phyloP scores from a whole-genome alignment of 208 protist species.

The Trypanosoma brucei region DNA sequence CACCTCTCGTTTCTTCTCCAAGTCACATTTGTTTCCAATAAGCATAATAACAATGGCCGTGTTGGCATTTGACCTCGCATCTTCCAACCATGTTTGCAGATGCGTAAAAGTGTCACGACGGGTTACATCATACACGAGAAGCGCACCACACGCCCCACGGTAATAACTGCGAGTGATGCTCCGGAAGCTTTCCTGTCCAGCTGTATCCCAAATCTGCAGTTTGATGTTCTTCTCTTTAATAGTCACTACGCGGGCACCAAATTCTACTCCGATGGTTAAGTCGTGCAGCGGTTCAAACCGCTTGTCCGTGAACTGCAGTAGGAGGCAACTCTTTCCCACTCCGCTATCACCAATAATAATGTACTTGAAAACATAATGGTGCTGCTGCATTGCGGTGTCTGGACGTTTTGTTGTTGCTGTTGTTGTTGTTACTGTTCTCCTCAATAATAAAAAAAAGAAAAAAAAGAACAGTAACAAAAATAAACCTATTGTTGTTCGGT shows the following conservation, averaged over 20 bases:
- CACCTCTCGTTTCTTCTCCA: conserved; percentile 91
- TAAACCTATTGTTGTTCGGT: no score
- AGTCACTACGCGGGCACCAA: conserved; percentile 95
- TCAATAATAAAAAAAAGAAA: background rate
- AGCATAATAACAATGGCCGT: conserved; percentile 98
- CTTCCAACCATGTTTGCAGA: conserved; percentile 96
- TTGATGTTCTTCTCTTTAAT: conserved; percentile 97
- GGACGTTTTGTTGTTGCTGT: conserved; percentile 5
- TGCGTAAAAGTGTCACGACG: conserved; percentile 96
- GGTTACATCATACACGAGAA: conserved; percentile 99
- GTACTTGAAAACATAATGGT: conserved; percentile 95
- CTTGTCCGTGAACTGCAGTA: conserved; percentile 99
- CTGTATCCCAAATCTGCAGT: conserved; percentile 99
- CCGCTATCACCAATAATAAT: conserved; percentile 96
- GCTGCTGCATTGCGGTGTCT: conserved; percentile 33
- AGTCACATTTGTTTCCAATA: conserved; percentile 99
- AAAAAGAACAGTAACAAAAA: background rate
- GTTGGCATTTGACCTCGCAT: conserved; percentile 94
- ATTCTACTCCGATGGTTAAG: conserved; percentile 99
- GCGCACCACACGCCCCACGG: conserved; percentile 96
- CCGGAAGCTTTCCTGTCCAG: conserved; percentile 96
- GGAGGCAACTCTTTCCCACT: conserved; percentile 98
- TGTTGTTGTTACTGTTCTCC: background rate
- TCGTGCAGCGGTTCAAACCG: conserved; percentile 99
- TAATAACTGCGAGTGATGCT: conserved; percentile 99